Conservation (phyloP, 495 filamentous ascomycete species). For the Penicillium manginii region DNA sequence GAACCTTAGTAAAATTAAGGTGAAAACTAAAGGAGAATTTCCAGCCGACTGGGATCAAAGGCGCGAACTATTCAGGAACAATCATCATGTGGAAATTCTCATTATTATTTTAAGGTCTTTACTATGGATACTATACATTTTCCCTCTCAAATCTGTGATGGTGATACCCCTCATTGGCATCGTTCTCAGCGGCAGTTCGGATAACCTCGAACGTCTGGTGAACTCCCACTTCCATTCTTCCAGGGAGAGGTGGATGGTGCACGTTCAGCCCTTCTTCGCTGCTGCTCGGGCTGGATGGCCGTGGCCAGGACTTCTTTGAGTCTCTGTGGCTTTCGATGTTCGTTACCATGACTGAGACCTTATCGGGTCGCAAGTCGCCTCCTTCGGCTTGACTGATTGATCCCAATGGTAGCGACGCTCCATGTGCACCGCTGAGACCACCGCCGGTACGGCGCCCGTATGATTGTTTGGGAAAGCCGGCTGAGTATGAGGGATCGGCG, state of each 20-base stretch:
- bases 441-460: neutral
- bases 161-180: neutral
- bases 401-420: neutral
- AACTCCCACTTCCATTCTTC: constrained; percentile 4
- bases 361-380: neutral
- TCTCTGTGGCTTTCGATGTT: constrained; percentile 3
- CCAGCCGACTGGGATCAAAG: neutral
- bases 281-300: constrained; percentile 2
- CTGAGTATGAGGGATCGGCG: constrained; percentile 1
- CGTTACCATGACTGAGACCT: constrained; percentile 1
- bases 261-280: neutral
- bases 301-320: neutral
- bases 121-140: constrained; percentile 2
- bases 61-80: too few relatives aligned
- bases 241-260: neutral
- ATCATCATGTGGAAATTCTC: neutral
- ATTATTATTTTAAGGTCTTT: neutral
- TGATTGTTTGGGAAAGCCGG: neutral
- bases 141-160: neutral
- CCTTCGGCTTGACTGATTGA: neutral
- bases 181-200: neutral
- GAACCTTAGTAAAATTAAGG: neutral
- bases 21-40: too few relatives aligned
- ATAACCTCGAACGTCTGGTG: constrained; percentile 5
- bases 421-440: neutral